phyloP scores from a whole-genome alignment of 768 basidiomycete species.

The Lentinula guzmanii region DNA sequence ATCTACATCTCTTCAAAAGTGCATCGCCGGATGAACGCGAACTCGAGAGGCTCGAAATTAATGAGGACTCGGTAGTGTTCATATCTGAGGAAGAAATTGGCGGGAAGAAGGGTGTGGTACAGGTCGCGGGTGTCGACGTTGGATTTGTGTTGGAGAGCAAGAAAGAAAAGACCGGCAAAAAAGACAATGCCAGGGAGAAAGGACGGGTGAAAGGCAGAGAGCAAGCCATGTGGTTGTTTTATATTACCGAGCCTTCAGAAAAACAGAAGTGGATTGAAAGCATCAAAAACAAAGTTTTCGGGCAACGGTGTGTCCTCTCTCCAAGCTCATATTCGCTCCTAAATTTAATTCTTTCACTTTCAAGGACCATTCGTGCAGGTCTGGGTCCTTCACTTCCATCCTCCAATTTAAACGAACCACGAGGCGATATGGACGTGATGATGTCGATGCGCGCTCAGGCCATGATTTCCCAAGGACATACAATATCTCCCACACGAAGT shows the following conservation, averaged over 20 bases:
- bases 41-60: conserved; percentile 69
- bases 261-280: conserved; percentile 72
- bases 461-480: conserved; percentile 22
- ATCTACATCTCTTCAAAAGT: conserved; percentile 73
- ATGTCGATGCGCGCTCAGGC: conserved; percentile 71
- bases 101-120: conserved; percentile 49
- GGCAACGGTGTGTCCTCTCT: conserved; percentile 47
- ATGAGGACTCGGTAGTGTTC: conserved; percentile 71
- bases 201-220: conserved; percentile 29
- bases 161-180: conserved; percentile 32
- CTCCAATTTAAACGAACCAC: conserved; percentile 47
- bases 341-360: conserved; percentile 1
- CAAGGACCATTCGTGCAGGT: conserved; percentile 65
- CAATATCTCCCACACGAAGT: conserved; percentile 14
- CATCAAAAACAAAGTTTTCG: conserved; percentile 68
- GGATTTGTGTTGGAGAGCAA: conserved; percentile 39
- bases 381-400: conserved; percentile 31
- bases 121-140: conserved; percentile 60
- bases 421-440: conserved; percentile 82
- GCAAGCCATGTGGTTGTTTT: conserved; percentile 63
- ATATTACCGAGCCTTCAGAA: conserved; percentile 54
- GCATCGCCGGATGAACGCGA: conserved; percentile 55
- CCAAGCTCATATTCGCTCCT: background rate
- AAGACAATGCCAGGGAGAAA: conserved; percentile 33
- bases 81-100: conserved; percentile 50